Conservation (phyloP, 2,329 filamentous ascomycete genomes). For the Nectriaceae sp. region DNA sequence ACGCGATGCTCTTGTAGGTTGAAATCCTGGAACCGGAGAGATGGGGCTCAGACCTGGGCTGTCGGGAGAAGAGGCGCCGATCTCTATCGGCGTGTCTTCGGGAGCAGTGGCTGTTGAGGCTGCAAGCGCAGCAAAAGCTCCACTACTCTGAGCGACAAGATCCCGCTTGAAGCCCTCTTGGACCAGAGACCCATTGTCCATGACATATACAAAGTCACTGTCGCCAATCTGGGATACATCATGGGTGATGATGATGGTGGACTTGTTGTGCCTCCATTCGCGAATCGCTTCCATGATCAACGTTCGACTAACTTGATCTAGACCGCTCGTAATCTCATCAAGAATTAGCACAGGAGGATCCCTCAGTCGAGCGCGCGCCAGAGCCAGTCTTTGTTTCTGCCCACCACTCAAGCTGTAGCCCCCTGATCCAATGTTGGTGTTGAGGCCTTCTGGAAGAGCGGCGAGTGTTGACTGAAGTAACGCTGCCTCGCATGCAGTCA, state of each 20-base stretch:
- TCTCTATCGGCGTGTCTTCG: slow-evolving; percentile 13
- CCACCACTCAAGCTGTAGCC: slow-evolving; percentile 78
- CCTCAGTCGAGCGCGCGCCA: slow-evolving; percentile 76
- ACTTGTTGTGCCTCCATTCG: slow-evolving; percentile 76
- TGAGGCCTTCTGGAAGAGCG: slow-evolving; percentile 67
- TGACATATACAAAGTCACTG: slow-evolving; percentile 77
- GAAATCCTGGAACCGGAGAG: slow-evolving; percentile 8
- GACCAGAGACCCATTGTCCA: slow-evolving; percentile 69
- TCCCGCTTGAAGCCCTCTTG: slow-evolving; percentile 67
- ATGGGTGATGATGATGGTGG: slow-evolving; percentile 92
- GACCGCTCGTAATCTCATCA: slow-evolving; percentile 84
- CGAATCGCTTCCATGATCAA: slow-evolving; percentile 75
- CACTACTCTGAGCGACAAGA: slow-evolving; percentile 47
- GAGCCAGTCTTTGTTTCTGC: slow-evolving; percentile 77
- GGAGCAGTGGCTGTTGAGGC: slow-evolving; percentile 16
- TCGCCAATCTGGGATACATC: slow-evolving; percentile 75
- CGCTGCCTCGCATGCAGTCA: slow-evolving; percentile 64
- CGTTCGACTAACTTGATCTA: slow-evolving; percentile 72
- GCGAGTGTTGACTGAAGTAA: slow-evolving; percentile 69
- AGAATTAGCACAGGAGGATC: slow-evolving; percentile 81
- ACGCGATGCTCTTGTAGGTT: slow-evolving; percentile 10
- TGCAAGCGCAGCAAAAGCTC: slow-evolving; percentile 49
- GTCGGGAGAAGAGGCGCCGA: slow-evolving; percentile 14
- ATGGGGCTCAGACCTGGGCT: slow-evolving; percentile 5
- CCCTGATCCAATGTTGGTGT: slow-evolving; percentile 71